Evolutionary conservation across 2,329 filamentous ascomycete genomes (phyloP).

Genomic region (Alternaria conjuncta): DNA sequence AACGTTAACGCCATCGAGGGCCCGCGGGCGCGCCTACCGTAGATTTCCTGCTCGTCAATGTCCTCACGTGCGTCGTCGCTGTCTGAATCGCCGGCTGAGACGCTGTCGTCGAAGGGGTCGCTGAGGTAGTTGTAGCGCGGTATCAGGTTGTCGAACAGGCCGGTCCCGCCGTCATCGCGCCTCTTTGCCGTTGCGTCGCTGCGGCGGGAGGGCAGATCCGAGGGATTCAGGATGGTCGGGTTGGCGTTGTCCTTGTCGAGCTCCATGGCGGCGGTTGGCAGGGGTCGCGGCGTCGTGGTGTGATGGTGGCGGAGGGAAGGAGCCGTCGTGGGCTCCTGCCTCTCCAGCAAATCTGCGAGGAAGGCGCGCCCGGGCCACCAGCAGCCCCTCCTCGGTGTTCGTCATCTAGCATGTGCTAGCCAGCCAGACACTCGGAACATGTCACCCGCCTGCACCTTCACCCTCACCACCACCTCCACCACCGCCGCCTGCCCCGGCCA

Average conservation of each 20-base stretch:
- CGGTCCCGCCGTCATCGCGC: slow-evolving; percentile 57
- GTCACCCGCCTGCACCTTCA: slow-evolving; percentile 11
- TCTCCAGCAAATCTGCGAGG: slow-evolving; percentile 6
- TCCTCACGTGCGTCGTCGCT: slow-evolving; percentile 73
- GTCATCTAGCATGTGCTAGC: slow-evolving; percentile 6
- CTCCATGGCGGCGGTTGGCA: slow-evolving; percentile 42
- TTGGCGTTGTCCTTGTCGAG: slow-evolving; percentile 76
- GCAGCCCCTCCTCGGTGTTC: neutral
- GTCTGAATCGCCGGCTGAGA: slow-evolving; percentile 53
- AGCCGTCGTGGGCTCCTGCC: slow-evolving; percentile 18
- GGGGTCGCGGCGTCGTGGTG: neutral
- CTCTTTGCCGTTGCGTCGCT: slow-evolving; percentile 51
- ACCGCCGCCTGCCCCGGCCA: neutral
- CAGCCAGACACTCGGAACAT: slow-evolving; percentile 9
- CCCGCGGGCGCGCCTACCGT: slow-evolving; percentile 63
- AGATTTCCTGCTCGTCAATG: slow-evolving; percentile 97
- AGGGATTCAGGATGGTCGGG: slow-evolving; percentile 86
- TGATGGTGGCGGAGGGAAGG: slow-evolving; percentile 6
- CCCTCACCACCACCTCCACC: neutral
- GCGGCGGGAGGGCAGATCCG: slow-evolving; percentile 84
- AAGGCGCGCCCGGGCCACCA: slow-evolving; percentile 2
- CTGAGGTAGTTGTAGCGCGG: slow-evolving; percentile 57
- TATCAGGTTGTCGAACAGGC: slow-evolving; percentile 62
- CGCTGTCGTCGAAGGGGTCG: slow-evolving; percentile 56
- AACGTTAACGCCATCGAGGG: neutral